phyloP scores from a whole-genome alignment of 2,329 filamentous ascomycete genomes.

The Fusarium pseudocircinatum region DNA sequence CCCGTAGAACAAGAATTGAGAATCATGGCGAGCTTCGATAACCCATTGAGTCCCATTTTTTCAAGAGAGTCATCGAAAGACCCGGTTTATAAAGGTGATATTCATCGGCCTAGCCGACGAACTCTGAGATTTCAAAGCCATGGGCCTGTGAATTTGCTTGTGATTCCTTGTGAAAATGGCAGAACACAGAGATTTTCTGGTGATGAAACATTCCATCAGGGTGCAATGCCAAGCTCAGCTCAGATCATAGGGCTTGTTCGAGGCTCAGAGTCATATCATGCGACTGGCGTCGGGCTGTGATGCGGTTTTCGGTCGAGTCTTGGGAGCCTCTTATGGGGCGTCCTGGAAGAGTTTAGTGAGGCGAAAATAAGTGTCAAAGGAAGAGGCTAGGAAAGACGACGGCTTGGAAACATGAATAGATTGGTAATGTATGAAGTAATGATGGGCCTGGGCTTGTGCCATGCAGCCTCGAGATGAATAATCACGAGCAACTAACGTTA shows the following conservation, averaged over 20 bases:
- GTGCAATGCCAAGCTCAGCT: neutral
- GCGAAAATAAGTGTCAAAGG: constrained; percentile 1
- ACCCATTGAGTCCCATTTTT: constrained; percentile 13
- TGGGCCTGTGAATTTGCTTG: constrained; percentile 4
- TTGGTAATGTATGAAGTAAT: neutral
- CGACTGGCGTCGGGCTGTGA: too few relatives aligned
- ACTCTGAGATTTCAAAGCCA: neutral
- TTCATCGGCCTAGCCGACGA: constrained; percentile 20
- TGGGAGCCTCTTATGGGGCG: constrained; percentile 10
- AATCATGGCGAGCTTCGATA: neutral
- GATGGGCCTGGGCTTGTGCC: constrained; percentile 14
- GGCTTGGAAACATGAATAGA: neutral
- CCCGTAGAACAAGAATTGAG: constrained; percentile 3
- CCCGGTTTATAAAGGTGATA: constrained; percentile 17
- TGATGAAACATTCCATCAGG: neutral
- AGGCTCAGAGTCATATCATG: constrained; percentile 4
- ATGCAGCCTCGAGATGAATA: neutral
- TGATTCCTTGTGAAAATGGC: neutral
- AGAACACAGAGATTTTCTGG: neutral
- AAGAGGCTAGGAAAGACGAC: neutral
- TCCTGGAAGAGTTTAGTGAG: constrained; percentile 19
- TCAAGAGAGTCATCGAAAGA: constrained; percentile 1
- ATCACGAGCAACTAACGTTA: neutral
- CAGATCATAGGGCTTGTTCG: neutral
- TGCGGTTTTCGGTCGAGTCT: too few relatives aligned